Evolutionary conservation across 2,329 filamentous ascomycete species (phyloP).

Genomic region (Boeremia lycopersici): DNA sequence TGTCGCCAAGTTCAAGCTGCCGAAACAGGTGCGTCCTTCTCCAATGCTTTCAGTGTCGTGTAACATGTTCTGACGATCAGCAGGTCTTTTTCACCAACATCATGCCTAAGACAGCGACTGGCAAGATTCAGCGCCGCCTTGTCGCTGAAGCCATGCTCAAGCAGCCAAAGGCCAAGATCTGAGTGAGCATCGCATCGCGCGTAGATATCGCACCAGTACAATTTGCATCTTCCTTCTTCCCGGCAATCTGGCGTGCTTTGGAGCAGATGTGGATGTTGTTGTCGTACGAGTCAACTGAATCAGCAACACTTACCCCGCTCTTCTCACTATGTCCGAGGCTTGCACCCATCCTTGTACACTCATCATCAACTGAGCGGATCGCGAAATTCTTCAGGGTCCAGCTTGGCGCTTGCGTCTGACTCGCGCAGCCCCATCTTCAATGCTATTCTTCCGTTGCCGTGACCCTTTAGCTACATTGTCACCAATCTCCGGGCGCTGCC

Average conservation of each 20-base stretch:
- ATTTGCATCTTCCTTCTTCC: slow-evolving; percentile 3
- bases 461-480: slow-evolving; percentile 2
- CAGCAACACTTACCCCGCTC: slow-evolving; percentile 9
- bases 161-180: slow-evolving; percentile 60
- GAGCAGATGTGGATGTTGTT: slow-evolving; percentile 10
- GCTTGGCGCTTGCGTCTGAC: slow-evolving; percentile 18
- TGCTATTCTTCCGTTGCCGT: slow-evolving; percentile 5
- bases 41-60: slow-evolving; percentile 14
- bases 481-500: slow-evolving; percentile 15
- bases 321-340: slow-evolving; percentile 2
- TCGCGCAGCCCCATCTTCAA: slow-evolving; percentile 11
- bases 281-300: slow-evolving; percentile 18
- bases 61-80: slow-evolving; percentile 25
- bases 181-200: slow-evolving; percentile 41
- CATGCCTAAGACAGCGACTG: slow-evolving; percentile 92
- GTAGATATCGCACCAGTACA: slow-evolving; percentile 15
- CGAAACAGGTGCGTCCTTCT: slow-evolving; percentile 68
- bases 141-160: slow-evolving; percentile 87
- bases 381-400: slow-evolving; percentile 14
- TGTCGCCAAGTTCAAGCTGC: slow-evolving; percentile 83
- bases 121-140: slow-evolving; percentile 84
- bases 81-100: slow-evolving; percentile 79
- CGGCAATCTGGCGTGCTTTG: neutral
- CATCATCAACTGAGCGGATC: slow-evolving; percentile 8
- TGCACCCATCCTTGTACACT: slow-evolving; percentile 11